Evolutionary conservation across 1,139 yeast genomes (phyloP), one percentile per base, ranked within the genome.

Genomic region (Debaryomyces sp.): DNA sequence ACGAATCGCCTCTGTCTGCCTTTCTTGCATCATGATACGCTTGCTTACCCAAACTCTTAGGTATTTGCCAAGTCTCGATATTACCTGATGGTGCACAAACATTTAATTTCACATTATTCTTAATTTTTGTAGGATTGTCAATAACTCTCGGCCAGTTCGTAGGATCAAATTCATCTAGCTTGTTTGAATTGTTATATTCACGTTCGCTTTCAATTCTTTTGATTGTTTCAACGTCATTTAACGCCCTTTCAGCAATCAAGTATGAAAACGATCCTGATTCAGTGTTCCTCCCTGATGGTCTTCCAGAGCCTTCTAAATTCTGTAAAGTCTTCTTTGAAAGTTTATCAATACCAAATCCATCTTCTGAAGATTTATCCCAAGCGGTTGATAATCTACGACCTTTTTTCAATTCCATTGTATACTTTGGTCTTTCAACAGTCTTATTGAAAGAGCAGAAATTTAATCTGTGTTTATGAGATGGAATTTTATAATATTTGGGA

Each of bases 21-120:
- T 94, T 92, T 51, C 98, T 78, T 0, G 97, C 97, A 70, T 94
- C 98, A 57, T 89, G 96, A 60, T 90, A 94, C 1, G 76, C 82
- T 55, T 84, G 87, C 56, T 84, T 83, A 10, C 89, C 89, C 49
- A 82, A 77, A 22, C 96, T 85, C 63, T 86, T 88, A 1, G 98
- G 88, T 4, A 94, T 79, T 23, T 85, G 87, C 96, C 97, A 90
- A 50, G 85, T 82, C 67, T 92, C 97, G 42, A 91, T 70, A 43
- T 80, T 77, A 0, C 96, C 97, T 8, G 86, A 77, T 1, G 91
- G 81, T 0, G 92, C 82, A 73, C 97, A 91, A 2, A 91, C 81
- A 51, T 85, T 89, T 66, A 94, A 73, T 27, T 82, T 75, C 24
- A 94, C 95, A 67, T 92, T 96, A 12, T 91, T 90, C 62, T 89